Conservation (phyloP, 208 protist genomes). For the Leishmania lainsoni region DNA sequence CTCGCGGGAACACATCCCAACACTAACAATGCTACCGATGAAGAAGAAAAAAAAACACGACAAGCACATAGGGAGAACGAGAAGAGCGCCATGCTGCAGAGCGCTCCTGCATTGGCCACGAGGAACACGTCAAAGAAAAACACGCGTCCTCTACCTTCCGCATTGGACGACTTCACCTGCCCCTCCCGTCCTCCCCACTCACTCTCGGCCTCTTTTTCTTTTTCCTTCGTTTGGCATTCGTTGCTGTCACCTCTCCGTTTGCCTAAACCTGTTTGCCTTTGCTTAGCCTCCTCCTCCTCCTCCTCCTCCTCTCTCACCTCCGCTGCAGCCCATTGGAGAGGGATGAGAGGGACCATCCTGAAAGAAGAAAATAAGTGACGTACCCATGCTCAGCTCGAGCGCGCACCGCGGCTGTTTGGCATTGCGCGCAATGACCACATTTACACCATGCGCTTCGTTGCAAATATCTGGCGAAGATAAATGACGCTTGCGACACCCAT, state of each 20-base stretch:
- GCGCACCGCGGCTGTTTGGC: neutral
- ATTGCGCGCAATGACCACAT: neutral
- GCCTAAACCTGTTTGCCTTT: no score
- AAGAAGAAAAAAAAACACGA: no score
- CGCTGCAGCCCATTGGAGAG: slow-evolving; percentile 69
- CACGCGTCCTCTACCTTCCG: neutral
- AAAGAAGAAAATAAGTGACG: neutral
- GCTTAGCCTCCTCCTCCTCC: slow-evolving; percentile 34
- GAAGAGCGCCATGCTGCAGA: neutral
- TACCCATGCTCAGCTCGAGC: neutral
- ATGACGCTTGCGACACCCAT: slow-evolving; percentile 80
- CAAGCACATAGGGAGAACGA: neutral
- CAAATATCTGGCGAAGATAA: slow-evolving; percentile 79
- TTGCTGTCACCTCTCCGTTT: neutral
- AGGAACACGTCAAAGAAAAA: neutral
- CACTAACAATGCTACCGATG: neutral
- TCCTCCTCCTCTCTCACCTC: slow-evolving; percentile 67
- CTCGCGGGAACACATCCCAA: neutral
- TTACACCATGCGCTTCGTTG: slow-evolving; percentile 78
- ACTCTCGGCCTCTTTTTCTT: neutral
- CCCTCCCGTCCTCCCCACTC: neutral
- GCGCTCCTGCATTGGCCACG: neutral
- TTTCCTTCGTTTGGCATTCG: neutral
- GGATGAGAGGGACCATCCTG: slow-evolving; percentile 31
- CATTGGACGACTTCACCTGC: neutral